phyloP scores from a whole-genome alignment of 306 rosid genomes.

The Morella rubra region DNA sequence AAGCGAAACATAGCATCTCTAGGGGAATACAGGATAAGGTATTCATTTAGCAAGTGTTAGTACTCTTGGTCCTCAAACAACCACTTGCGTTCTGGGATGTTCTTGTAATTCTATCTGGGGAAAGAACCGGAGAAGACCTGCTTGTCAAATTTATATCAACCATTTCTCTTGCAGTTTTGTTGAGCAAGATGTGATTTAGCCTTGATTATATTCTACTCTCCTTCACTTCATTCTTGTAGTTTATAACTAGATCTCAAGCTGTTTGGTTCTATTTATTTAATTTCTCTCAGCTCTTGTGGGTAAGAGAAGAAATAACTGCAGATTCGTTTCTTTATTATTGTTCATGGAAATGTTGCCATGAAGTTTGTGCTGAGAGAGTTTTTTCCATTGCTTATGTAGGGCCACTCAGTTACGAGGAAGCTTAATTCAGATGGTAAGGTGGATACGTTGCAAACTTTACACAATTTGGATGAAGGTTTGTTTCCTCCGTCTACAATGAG shows the following conservation, averaged over 20 bases:
- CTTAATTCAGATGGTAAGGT: conserved; percentile 71
- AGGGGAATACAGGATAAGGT: conserved; percentile 92
- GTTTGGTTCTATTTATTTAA: background rate
- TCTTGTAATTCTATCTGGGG: background rate
- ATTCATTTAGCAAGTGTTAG: conserved; percentile 14
- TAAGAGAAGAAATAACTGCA: background rate
- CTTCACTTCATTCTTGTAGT: background rate
- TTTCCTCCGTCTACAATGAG: conserved; percentile 4
- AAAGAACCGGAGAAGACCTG: background rate
- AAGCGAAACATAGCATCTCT: conserved; percentile 69
- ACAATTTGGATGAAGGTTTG: conserved; percentile 80
- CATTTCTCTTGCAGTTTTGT: background rate
- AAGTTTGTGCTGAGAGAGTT: background rate
- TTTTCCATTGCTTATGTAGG: conserved; percentile 43
- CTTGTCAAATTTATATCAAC: background rate
- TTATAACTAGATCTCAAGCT: background rate
- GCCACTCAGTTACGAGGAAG: conserved; percentile 79
- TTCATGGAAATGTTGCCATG: background rate
- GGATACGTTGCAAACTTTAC: conserved; percentile 62
- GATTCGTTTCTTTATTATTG: background rate
- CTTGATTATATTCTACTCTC: background rate
- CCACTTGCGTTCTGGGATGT: background rate
- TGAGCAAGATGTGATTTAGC: background rate
- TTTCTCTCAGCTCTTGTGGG: background rate
- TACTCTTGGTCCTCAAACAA: background rate